Base-by-base conservation (phyloP, 176 grass and related monocot species). In the Hsuehochloa calcarea region DNA sequence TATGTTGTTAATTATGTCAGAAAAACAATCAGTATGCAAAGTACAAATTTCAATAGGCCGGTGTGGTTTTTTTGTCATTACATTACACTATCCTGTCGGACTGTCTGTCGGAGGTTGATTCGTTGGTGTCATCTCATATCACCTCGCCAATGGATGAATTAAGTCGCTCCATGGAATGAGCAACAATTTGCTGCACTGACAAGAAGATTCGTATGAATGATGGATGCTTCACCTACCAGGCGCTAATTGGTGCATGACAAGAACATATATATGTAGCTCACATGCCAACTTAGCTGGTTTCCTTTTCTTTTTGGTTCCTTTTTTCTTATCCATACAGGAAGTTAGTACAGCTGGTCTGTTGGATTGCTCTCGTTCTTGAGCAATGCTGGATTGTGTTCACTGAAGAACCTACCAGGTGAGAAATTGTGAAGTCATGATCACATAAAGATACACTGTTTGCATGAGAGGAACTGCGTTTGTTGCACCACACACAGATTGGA, bases 261-360 rank as follows among this genome's bases (percentile, higher is more conserved):
- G 49, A 78, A 37, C 39, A 70, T 19, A 10, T 85, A 35, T 59
- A 12, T 35, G 83, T 19, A 79, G 75, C 65, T 79, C 39, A 79
- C 75, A 79, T 86, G 75, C 60, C 75, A 25, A 40, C 40, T 46
- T 50, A 25, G 52, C 5, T 52, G 40, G 66, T 27, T 74, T 51
- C 35, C 5, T 73, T 85, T 87, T 64, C 10, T 26, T 65, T 65
- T 51, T 29, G 16, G 55, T 51, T 73, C 35, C 58, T 54, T 62
- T 63, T 73, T 17, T 64, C 23, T 52, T 52, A 55, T 80, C 55
- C 56, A 74, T n/a, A 80, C 77, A 66, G 59, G 16, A 66, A 65
- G 51, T 74, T 16, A 35, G 85, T 66, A 87, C 77, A 73, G 68
- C 43, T 54, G 44, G 16, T 34, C 56, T 86, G 34, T 71, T 86